phyloP scores from a whole-genome alignment of 495 filamentous ascomycete species.

The Neurospora africana region DNA sequence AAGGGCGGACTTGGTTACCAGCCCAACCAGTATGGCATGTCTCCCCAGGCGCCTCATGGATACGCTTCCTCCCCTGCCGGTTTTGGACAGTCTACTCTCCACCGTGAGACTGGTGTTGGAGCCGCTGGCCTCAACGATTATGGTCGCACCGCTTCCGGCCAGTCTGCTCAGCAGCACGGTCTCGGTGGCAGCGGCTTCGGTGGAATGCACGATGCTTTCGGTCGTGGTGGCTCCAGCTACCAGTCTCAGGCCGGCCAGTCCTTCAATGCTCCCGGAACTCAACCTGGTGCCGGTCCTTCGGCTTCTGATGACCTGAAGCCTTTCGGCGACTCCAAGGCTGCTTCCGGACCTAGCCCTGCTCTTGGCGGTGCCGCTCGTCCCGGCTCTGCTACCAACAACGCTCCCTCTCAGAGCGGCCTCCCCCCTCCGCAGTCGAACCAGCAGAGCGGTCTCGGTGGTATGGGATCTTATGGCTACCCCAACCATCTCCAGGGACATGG shows the following conservation, averaged over 20 bases:
- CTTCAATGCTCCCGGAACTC: slow-evolving; percentile 53
- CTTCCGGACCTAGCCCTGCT: slow-evolving; percentile 72
- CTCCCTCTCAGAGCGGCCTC: slow-evolving; percentile 53
- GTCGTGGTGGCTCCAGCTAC: slow-evolving; percentile 50
- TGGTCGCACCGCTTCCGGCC: slow-evolving; percentile 61
- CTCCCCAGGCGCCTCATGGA: slow-evolving; percentile 62
- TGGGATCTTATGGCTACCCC: slow-evolving; percentile 64
- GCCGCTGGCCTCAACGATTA: slow-evolving; percentile 54
- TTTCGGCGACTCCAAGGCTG: slow-evolving; percentile 55
- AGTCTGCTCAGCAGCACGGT: slow-evolving; percentile 59
- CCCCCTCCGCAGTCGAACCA: slow-evolving; percentile 66
- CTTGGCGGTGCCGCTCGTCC: slow-evolving; percentile 71
- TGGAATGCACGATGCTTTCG: slow-evolving; percentile 69
- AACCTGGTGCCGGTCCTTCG: slow-evolving; percentile 31
- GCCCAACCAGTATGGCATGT: slow-evolving; percentile 67
- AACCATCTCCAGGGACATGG: slow-evolving; percentile 52
- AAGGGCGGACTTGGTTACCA: slow-evolving; percentile 64
- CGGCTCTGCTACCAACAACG: slow-evolving; percentile 72
- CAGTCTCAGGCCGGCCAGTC: slow-evolving; percentile 55
- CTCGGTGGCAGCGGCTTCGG: slow-evolving; percentile 56
- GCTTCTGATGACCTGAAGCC: slow-evolving; percentile 66
- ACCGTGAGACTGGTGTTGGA: slow-evolving; percentile 49
- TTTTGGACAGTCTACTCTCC: slow-evolving; percentile 61
- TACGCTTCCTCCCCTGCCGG: slow-evolving; percentile 67
- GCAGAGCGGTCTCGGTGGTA: slow-evolving; percentile 31